phyloP scores from a whole-genome alignment of 2,329 filamentous ascomycete species.

The Verticillium dahliae region DNA sequence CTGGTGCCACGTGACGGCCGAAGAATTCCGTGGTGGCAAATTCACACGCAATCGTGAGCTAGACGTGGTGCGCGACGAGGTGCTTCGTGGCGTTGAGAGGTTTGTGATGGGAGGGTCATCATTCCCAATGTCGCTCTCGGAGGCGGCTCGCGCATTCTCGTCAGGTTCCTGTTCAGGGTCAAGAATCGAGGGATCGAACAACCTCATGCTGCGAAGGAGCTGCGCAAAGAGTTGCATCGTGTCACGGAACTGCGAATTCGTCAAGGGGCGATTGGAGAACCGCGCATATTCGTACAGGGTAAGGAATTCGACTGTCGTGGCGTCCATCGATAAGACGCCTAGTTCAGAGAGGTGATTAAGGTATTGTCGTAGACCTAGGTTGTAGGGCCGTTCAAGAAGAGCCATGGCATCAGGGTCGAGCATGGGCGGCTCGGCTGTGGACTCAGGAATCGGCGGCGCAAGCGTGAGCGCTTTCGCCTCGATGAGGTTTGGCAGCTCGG shows the following conservation, averaged over 20 bases:
- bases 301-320: constrained; percentile 58
- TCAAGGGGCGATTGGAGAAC: constrained; percentile 66
- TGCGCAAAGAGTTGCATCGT: constrained; percentile 83
- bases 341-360: constrained; percentile 63
- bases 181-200: constrained; percentile 50
- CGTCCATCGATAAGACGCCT: constrained; percentile 46
- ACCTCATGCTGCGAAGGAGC: constrained; percentile 68
- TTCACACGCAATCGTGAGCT: constrained; percentile 19
- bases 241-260: constrained; percentile 63
- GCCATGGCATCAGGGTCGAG: constrained; percentile 64
- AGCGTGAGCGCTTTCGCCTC: constrained; percentile 90
- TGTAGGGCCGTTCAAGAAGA: constrained; percentile 61
- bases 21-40: constrained; percentile 29
- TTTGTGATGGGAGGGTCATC: constrained; percentile 29
- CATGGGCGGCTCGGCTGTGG: constrained; percentile 29
- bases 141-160: constrained; percentile 15
- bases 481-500: constrained; percentile 81
- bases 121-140: constrained; percentile 37
- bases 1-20: constrained; percentile 34
- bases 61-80: constrained; percentile 22
- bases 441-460: constrained; percentile 50
- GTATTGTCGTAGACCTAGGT: constrained; percentile 76
- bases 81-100: constrained; percentile 31
- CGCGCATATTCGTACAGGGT: constrained; percentile 75
- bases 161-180: constrained; percentile 19